Conservation (phyloP, 805 yeast genomes). For the Cyberlindnera xylosilytica region DNA sequence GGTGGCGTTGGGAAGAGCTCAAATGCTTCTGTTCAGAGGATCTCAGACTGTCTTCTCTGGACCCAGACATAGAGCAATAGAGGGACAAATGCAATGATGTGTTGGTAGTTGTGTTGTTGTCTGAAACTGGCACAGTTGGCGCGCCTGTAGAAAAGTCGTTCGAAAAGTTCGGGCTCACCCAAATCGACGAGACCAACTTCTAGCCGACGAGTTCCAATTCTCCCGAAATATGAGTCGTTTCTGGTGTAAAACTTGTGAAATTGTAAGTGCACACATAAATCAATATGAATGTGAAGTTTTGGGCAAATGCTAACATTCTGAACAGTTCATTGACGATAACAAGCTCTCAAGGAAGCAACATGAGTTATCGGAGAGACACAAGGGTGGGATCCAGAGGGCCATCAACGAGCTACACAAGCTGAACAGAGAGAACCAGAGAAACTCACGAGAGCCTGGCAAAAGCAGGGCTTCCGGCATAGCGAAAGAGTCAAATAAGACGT, state of each 20-base stretch:
- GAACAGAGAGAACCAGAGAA: constrained; percentile 19
- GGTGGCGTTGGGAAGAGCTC: background rate
- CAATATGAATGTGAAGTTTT: too few relatives aligned
- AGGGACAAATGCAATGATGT: too few relatives aligned
- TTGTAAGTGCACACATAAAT: too few relatives aligned
- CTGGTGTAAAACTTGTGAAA: constrained; percentile 32
- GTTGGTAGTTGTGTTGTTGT: too few relatives aligned
- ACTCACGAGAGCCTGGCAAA: constrained; percentile 20
- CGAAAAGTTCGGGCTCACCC: background rate
- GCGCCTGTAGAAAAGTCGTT: too few relatives aligned
- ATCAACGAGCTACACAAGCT: constrained; percentile 27
- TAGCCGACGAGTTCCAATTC: background rate
- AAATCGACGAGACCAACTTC: too few relatives aligned
- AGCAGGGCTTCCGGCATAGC: constrained; percentile 6
- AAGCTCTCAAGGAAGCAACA: constrained; percentile 32
- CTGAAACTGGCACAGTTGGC: too few relatives aligned
- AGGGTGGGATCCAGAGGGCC: constrained; percentile 19
- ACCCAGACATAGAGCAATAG: too few relatives aligned
- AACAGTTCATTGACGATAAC: constrained; percentile 36
- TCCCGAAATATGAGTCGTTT: constrained; percentile 11
- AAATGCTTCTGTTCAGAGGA: background rate
- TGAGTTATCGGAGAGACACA: constrained; percentile 34
- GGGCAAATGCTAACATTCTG: constrained; percentile 2
- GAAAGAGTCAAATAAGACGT: constrained; percentile 3
- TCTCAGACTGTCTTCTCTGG: too few relatives aligned